Percentiles rank a stretch among this genome's conserved stretches.
phyloP scores from a whole-genome alignment of 2,329 filamentous ascomycete genomes.

The Trichocomaceae sp. region DNA sequence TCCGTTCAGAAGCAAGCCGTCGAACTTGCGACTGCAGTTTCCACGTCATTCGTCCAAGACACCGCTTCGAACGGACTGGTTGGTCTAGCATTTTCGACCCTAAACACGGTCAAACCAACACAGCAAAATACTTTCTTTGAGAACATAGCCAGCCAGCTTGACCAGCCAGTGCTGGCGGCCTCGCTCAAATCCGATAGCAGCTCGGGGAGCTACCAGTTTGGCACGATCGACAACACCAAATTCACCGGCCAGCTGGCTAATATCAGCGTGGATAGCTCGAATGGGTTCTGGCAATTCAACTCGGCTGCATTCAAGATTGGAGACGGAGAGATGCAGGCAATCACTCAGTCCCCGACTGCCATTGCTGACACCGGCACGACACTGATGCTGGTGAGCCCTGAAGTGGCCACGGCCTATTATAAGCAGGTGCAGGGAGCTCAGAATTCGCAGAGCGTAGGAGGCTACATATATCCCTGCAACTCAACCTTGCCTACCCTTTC shows the following conservation, averaged over 20 bases:
- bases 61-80: slow-evolving; percentile 61
- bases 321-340: slow-evolving; percentile 27
- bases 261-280: slow-evolving; percentile 53
- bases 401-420: slow-evolving; percentile 57
- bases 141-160: slow-evolving; percentile 56
- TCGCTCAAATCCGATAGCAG: slow-evolving; percentile 53
- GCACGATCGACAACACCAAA: slow-evolving; percentile 58
- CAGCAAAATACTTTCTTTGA: slow-evolving; percentile 68
- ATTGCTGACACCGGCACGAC: slow-evolving; percentile 66
- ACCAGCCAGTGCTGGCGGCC: slow-evolving; percentile 64
- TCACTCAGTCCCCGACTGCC: slow-evolving; percentile 34
- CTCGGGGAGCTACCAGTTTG: slow-evolving; percentile 66
- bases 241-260: slow-evolving; percentile 59
- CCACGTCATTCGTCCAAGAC: slow-evolving; percentile 53
- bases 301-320: slow-evolving; percentile 53
- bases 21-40: slow-evolving; percentile 57
- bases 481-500: slow-evolving; percentile 48
- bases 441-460: slow-evolving; percentile 39
- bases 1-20: slow-evolving; percentile 58
- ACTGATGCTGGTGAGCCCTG: slow-evolving; percentile 54
- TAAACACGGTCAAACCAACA: slow-evolving; percentile 59
- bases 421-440: slow-evolving; percentile 45
- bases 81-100: slow-evolving; percentile 58
- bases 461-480: slow-evolving; percentile 55
- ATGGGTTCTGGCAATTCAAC: slow-evolving; percentile 64